Evolutionary conservation across 2,329 filamentous ascomycete species (phyloP).

Genomic region (Rachicladosporium sp.): DNA sequence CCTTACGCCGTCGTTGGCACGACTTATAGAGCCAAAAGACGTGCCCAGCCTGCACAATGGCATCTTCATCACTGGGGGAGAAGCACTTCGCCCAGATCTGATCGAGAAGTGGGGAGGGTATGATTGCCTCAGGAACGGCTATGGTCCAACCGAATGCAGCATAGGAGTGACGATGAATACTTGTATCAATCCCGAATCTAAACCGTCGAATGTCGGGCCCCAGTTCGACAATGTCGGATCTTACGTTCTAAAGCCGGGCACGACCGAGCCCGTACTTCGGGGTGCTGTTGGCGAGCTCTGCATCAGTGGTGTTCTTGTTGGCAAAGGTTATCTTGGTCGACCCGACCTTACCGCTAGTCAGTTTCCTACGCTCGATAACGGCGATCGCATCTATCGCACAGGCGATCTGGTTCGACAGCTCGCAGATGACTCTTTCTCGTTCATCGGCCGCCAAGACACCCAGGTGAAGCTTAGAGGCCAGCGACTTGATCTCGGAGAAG

Average conservation of each 20-base stretch:
- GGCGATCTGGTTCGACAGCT: slow-evolving; percentile 77
- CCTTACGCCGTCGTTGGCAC: slow-evolving; percentile 75
- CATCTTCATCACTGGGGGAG: slow-evolving; percentile 87
- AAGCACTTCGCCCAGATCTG: slow-evolving; percentile 79
- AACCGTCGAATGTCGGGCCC: slow-evolving; percentile 75
- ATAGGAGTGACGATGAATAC: slow-evolving; percentile 86
- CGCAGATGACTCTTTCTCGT: slow-evolving; percentile 72
- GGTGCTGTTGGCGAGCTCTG: slow-evolving; percentile 82
- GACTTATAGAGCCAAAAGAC: slow-evolving; percentile 64
- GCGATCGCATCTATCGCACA: slow-evolving; percentile 60
- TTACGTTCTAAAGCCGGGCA: slow-evolving; percentile 60
- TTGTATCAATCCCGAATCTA: slow-evolving; percentile 64
- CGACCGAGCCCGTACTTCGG: slow-evolving; percentile 57
- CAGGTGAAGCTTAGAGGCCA: slow-evolving; percentile 88
- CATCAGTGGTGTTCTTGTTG: slow-evolving; percentile 74
- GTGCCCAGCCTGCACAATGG: slow-evolving; percentile 68
- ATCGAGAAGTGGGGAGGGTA: slow-evolving; percentile 42
- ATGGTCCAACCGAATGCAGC: slow-evolving; percentile 84
- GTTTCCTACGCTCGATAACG: slow-evolving; percentile 53
- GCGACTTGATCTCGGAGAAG: slow-evolving; percentile 78
- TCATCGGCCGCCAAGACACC: slow-evolving; percentile 76
- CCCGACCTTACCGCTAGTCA: slow-evolving; percentile 62
- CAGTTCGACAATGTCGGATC: slow-evolving; percentile 82
- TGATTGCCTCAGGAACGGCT: slow-evolving; percentile 45
- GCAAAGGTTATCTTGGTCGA: slow-evolving; percentile 76